Conservation (phyloP, 371 early-diverging fungal species). For the Mortierella sp. region DNA sequence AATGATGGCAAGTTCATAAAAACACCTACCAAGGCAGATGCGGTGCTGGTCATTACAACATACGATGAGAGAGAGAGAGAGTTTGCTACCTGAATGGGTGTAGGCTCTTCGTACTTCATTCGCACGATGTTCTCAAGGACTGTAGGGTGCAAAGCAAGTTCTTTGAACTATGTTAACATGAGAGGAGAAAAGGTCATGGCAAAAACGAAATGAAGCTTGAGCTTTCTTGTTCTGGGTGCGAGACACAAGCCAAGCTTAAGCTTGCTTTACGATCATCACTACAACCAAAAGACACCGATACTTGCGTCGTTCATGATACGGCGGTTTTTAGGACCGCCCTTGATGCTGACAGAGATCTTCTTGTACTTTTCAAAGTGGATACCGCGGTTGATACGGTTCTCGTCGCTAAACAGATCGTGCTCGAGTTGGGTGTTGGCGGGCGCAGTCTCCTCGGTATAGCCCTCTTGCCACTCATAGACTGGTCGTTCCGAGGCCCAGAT, state of each 20-base stretch:
- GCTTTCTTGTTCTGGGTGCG: not conserved
- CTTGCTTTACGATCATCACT: not conserved
- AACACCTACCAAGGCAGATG: not conserved
- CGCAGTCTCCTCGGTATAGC: constrained; percentile 30
- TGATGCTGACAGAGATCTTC: constrained; percentile 25
- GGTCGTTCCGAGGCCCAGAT: constrained; percentile 21
- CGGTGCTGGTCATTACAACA: no score
- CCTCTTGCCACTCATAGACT: constrained; percentile 42
- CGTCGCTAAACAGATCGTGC: constrained; percentile 27
- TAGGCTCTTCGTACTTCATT: constrained; percentile 72
- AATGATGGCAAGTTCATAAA: not conserved
- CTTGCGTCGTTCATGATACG: constrained; percentile 22
- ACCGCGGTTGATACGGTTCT: constrained; percentile 24
- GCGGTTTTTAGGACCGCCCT: constrained; percentile 30
- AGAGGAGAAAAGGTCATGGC: not conserved
- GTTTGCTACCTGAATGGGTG: constrained; percentile 72
- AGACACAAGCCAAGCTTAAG: not conserved
- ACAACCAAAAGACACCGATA: not conserved
- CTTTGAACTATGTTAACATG: constrained; percentile 59
- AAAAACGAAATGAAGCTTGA: not conserved
- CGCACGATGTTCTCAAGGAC: constrained; percentile 72
- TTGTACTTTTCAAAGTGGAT: constrained; percentile 26
- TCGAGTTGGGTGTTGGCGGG: constrained; percentile 30
- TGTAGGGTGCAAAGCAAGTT: constrained; percentile 63
- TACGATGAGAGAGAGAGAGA: not conserved